phyloP scores from a whole-genome alignment of 2,329 filamentous ascomycete species.

The Pseudofabraea citricarpa region DNA sequence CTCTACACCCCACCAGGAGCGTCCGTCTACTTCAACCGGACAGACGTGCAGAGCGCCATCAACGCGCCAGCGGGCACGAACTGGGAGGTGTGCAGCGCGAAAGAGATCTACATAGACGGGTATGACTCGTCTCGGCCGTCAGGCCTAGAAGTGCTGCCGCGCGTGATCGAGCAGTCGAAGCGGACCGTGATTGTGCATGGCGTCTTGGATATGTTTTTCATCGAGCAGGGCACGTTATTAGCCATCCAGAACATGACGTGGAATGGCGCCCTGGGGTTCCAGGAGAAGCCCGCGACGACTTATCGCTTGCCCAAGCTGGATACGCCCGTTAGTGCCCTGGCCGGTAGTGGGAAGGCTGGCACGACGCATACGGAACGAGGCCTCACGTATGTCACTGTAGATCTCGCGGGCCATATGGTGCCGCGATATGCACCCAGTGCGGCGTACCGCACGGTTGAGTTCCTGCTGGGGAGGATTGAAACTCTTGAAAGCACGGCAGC shows the following conservation, averaged over 20 bases:
- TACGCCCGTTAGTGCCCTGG: conserved; percentile 34
- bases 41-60: conserved; percentile 56
- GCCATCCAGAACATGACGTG: conserved; percentile 68
- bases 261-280: conserved; percentile 56
- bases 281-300: conserved; percentile 32
- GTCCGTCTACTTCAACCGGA: conserved; percentile 56
- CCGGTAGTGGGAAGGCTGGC: conserved; percentile 64
- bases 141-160: conserved; percentile 54
- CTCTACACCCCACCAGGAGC: conserved; percentile 59
- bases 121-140: conserved; percentile 50
- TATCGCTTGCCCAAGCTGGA: conserved; percentile 62
- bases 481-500: conserved; percentile 40
- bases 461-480: conserved; percentile 65
- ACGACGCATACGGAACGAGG: conserved; percentile 69
- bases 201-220: conserved; percentile 51
- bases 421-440: conserved; percentile 65
- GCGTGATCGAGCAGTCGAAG: conserved; percentile 68
- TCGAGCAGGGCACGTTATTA: conserved; percentile 54
- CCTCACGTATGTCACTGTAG: conserved; percentile 64
- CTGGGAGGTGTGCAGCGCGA: conserved; percentile 52
- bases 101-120: conserved; percentile 39
- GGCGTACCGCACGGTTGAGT: conserved; percentile 69
- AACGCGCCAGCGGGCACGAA: conserved; percentile 61
- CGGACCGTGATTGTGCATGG: conserved; percentile 74
- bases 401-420: conserved; percentile 58